A percentile compares a stretch with the other conserved stretches of the same genome.
Evolutionary conservation across 2,329 filamentous ascomycete species (phyloP).

Genomic region (Microsporum canis): DNA sequence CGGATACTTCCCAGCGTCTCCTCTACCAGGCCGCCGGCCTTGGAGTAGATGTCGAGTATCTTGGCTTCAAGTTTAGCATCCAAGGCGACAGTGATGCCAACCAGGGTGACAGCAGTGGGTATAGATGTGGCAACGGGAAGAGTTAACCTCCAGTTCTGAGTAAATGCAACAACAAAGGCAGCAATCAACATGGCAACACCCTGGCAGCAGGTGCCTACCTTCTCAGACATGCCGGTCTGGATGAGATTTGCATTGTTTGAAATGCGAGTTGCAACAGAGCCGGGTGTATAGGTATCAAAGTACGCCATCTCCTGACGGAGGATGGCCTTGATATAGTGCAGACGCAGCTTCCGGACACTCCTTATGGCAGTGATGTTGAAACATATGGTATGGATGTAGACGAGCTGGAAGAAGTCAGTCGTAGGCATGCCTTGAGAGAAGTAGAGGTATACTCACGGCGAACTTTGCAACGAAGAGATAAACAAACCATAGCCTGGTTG

Average conservation of each 20-base stretch:
- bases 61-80: constrained; percentile 19
- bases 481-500: constrained; percentile 50
- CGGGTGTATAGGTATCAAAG: constrained; percentile 20
- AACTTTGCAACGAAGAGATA: constrained; percentile 55
- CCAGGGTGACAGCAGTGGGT: constrained; percentile 30
- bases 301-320: constrained; percentile 20
- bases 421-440: background rate
- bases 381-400: constrained; percentile 49
- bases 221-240: constrained; percentile 15
- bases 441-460: constrained; percentile 5
- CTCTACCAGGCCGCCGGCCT: constrained; percentile 32
- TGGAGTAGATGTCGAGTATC: constrained; percentile 25
- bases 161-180: constrained; percentile 31
- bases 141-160: constrained; percentile 35
- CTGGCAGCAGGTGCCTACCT: constrained; percentile 15
- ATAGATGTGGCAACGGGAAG: constrained; percentile 38
- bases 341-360: constrained; percentile 18
- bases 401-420: constrained; percentile 37
- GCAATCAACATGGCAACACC: constrained; percentile 24
- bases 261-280: constrained; percentile 16
- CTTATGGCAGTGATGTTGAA: constrained; percentile 36
- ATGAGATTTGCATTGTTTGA: constrained; percentile 18
- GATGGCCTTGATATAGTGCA: constrained; percentile 16
- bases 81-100: constrained; percentile 16
- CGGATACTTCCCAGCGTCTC: constrained; percentile 41